Evolutionary conservation across 2,329 filamentous ascomycete genomes (phyloP).

Genomic region (Chrysoporthe deuterocubensis): DNA sequence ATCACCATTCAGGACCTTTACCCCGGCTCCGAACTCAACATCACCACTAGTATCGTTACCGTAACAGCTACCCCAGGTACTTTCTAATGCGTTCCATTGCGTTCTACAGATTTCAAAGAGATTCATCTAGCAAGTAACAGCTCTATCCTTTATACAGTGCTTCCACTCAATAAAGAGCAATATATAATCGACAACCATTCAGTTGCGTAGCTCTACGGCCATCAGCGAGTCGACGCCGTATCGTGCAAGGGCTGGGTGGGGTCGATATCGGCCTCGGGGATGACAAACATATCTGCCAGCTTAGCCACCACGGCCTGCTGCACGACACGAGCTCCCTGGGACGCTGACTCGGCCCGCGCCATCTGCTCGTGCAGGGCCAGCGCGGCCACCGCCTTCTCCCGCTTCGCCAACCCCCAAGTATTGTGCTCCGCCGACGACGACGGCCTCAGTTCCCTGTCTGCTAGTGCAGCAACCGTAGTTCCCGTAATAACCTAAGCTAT

Average conservation of each 20-base stretch:
- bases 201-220: not conserved
- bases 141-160: too few species aligned
- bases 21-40: too few species aligned
- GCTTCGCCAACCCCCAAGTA: too few species aligned
- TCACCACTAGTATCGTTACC: too few species aligned
- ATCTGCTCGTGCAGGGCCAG: not conserved
- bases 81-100: too few species aligned
- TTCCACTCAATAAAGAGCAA: too few species aligned
- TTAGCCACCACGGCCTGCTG: conserved; percentile 29
- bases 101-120: too few species aligned
- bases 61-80: too few species aligned
- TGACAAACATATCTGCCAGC: conserved; percentile 29
- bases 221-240: conserved; percentile 11
- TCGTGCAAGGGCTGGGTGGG: conserved; percentile 29
- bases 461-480: not conserved
- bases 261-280: conserved; percentile 46
- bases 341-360: conserved; percentile 1
- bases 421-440: not conserved
- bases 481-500: not conserved
- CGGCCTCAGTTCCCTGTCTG: not conserved
- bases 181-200: not conserved
- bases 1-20: too few species aligned
- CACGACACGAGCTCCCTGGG: conserved; percentile 25
- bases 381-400: too few species aligned
- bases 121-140: too few species aligned